Conservation (phyloP, 352 stramenopile genomes). For the Pythium folliculosum region DNA sequence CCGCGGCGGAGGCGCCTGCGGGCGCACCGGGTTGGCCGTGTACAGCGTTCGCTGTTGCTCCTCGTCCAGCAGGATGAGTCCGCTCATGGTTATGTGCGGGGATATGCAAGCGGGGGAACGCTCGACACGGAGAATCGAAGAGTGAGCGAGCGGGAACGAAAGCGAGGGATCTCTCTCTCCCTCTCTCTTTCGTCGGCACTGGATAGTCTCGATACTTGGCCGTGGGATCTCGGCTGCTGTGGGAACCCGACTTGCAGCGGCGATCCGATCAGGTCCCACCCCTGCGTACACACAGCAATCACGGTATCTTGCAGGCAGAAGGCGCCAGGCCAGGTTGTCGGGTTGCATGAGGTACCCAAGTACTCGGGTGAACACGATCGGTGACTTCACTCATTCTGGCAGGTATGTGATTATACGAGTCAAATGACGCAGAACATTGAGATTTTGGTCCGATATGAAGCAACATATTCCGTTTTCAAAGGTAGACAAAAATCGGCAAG, state of each 20-base stretch:
- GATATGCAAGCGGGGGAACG: not conserved
- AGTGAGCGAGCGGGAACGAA: not conserved
- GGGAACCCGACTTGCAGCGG: not conserved
- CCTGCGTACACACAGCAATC: not conserved
- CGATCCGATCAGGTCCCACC: not conserved
- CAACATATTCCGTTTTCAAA: not conserved
- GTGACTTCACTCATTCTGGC: not conserved
- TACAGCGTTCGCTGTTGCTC: slow-evolving; percentile 14
- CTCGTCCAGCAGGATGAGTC: slow-evolving; percentile 11
- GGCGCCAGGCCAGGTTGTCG: not conserved
- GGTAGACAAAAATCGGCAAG: not conserved
- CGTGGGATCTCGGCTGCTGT: not conserved
- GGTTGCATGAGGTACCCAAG: not conserved
- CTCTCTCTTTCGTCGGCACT: not conserved
- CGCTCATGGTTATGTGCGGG: not conserved
- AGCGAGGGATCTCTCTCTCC: not conserved
- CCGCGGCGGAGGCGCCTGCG: not conserved
- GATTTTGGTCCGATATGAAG: too few relatives aligned
- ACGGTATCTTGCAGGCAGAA: not conserved
- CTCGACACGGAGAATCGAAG: not conserved
- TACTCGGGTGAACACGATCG: not conserved
- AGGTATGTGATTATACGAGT: not conserved
- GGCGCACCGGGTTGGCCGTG: not conserved
- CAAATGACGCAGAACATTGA: too few relatives aligned
- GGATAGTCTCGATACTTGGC: not conserved